Percentiles rank a stretch among this genome's conserved stretches.
Evolutionary conservation across 108 stramenopile species (phyloP).

Genomic region (Cyclotella atomus): DNA sequence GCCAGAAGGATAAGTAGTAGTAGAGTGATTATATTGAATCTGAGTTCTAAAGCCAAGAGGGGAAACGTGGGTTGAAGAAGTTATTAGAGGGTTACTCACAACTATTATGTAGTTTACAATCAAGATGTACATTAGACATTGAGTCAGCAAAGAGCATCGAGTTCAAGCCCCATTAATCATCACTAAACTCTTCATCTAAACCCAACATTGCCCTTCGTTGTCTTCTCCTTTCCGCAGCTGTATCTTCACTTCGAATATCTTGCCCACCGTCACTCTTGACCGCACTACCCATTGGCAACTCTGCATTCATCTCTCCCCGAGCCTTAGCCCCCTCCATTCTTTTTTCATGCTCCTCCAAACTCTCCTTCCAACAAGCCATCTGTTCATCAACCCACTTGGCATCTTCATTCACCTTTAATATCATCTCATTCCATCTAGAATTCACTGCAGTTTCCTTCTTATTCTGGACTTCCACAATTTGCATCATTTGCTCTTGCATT

Average conservation of each 20-base stretch:
- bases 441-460: conserved; percentile 17
- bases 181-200: not conserved
- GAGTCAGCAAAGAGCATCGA: not conserved
- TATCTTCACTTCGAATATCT: not conserved
- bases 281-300: not conserved
- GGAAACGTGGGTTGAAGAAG: too few species aligned
- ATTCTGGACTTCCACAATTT: conserved; percentile 2
- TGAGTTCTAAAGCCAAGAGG: too few species aligned
- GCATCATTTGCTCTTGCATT: conserved; percentile 31
- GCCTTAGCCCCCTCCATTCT: conserved; percentile 22
- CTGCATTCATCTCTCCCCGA: conserved; percentile 25
- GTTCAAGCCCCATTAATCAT: not conserved
- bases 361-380: conserved; percentile 37
- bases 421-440: conserved; percentile 23
- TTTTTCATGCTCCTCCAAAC: conserved; percentile 15
- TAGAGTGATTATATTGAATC: too few species aligned
- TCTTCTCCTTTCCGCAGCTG: not conserved
- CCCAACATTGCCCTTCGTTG: not conserved
- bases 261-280: not conserved
- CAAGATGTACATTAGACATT: too few species aligned
- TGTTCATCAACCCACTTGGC: conserved; percentile 34
- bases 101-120: too few species aligned
- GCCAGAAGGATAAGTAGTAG: too few species aligned
- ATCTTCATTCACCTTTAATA: conserved; percentile 10
- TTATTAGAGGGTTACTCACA: too few species aligned